These are phyloP conservation scores for Stemphylium beticola DNA, from an alignment of 2,329 filamentous ascomycete genomes.

Conservation along the genomic window DNA sequence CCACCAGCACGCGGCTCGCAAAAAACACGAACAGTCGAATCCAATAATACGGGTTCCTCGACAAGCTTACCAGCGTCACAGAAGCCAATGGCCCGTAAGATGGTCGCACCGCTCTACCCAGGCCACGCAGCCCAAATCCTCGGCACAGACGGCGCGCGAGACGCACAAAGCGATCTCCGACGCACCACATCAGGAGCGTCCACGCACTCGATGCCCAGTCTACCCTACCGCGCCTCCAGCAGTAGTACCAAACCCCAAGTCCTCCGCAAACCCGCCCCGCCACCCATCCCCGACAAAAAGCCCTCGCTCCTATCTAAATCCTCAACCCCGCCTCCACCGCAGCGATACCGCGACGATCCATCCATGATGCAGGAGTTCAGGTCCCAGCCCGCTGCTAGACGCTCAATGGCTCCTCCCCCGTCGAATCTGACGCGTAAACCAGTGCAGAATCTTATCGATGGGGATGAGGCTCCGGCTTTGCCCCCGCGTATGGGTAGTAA, in stretches of 20 bases:
- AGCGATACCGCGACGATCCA: constrained; percentile 35
- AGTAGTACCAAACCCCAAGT: constrained; percentile 25
- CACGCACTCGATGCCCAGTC: constrained; percentile 38
- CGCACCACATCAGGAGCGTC: constrained; percentile 36
- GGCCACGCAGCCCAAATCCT: constrained; percentile 27
- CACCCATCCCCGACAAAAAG: constrained; percentile 44
- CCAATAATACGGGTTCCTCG: constrained; percentile 31
- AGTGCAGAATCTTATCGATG: constrained; percentile 28
- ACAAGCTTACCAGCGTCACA: constrained; percentile 24
- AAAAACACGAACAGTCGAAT: constrained; percentile 39
- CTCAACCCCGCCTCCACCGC: constrained; percentile 17
- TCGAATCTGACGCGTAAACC: constrained; percentile 19
- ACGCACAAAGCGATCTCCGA: constrained; percentile 26
- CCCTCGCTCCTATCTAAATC: constrained; percentile 32
- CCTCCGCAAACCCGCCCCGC: constrained; percentile 43
- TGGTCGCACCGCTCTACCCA: constrained; percentile 39
- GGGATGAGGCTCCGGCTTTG: constrained; percentile 32
- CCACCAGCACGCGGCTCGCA: constrained; percentile 41
- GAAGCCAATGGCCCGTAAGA: constrained; percentile 36
- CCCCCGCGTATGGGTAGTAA: constrained; percentile 43
- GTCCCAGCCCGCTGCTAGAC: constrained; percentile 25
- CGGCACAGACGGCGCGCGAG: constrained; percentile 29
- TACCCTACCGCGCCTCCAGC: constrained; percentile 24
- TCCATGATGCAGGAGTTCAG: constrained; percentile 7
- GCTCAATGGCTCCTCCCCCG: constrained; percentile 35